Evolutionary conservation across 352 stramenopile species (phyloP).

Genomic region (Phytophthora idaei): DNA sequence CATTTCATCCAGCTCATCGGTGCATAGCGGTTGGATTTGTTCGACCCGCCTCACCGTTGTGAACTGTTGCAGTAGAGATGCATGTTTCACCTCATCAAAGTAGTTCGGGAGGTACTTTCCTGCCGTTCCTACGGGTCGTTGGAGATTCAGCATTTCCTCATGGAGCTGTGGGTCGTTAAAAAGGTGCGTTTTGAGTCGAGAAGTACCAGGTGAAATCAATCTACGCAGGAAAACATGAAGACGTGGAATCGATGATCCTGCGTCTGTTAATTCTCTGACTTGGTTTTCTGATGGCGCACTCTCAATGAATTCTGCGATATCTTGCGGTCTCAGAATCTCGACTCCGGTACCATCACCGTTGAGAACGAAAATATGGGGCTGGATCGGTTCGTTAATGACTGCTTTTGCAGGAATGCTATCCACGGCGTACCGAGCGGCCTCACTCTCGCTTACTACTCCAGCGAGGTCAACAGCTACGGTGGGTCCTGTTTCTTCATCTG

Average conservation of each 20-base stretch:
- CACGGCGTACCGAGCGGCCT: slow-evolving; percentile 58
- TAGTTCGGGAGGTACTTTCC: slow-evolving; percentile 47
- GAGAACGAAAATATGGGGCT: slow-evolving; percentile 73
- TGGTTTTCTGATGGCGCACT: slow-evolving; percentile 10
- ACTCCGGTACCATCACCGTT: slow-evolving; percentile 73
- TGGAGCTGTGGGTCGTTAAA: slow-evolving; percentile 53
- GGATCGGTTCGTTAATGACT: slow-evolving; percentile 79
- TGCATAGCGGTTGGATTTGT: slow-evolving; percentile 51
- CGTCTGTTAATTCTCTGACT: slow-evolving; percentile 3
- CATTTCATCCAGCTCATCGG: slow-evolving; percentile 43
- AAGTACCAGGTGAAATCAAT: slow-evolving; percentile 17
- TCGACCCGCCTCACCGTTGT: slow-evolving; percentile 53
- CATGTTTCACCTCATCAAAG: slow-evolving; percentile 27
- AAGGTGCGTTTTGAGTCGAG: slow-evolving; percentile 11
- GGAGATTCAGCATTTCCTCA: slow-evolving; percentile 40
- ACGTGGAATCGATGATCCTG: background rate
- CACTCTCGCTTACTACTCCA: slow-evolving; percentile 57
- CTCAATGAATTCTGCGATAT: slow-evolving; percentile 43
- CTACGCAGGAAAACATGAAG: slow-evolving; percentile 32
- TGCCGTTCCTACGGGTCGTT: slow-evolving; percentile 50
- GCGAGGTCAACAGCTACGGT: slow-evolving; percentile 57
- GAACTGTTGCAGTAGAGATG: slow-evolving; percentile 33
- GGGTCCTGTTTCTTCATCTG: slow-evolving; percentile 33
- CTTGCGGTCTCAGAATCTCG: slow-evolving; percentile 61
- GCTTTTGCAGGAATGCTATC: slow-evolving; percentile 55